These are phyloP conservation scores for Bisporella sp. DNA, from an alignment of 2,329 filamentous ascomycete genomes.

Conservation along the genomic window DNA sequence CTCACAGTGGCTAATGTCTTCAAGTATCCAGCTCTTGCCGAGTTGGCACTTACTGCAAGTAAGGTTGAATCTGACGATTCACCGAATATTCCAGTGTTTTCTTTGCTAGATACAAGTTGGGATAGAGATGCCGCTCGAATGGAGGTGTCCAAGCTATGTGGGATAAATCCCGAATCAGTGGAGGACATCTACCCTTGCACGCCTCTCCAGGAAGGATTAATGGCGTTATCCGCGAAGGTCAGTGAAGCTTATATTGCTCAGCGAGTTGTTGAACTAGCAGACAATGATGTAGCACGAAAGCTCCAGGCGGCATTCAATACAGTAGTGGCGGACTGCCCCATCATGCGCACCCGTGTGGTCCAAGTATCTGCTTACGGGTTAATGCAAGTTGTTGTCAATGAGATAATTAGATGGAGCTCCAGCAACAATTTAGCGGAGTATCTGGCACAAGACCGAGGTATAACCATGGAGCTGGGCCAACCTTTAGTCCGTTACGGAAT, in stretches of 20 bases:
- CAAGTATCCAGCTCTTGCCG: not conserved
- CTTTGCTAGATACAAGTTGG: not conserved
- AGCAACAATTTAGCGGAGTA: slow-evolving; percentile 17
- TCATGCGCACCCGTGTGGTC: slow-evolving; percentile 30
- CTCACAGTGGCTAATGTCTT: slow-evolving; percentile 38
- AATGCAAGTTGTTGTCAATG: slow-evolving; percentile 18
- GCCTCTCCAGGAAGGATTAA: slow-evolving; percentile 29
- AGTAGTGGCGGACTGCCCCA: slow-evolving; percentile 21
- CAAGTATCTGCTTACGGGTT: slow-evolving; percentile 24
- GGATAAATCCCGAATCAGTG: not conserved
- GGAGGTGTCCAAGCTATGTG: not conserved
- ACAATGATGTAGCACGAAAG: not conserved
- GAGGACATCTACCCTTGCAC: not conserved
- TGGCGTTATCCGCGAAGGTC: slow-evolving; percentile 29
- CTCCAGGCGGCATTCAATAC: slow-evolving; percentile 26
- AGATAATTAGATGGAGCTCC: slow-evolving; percentile 14
- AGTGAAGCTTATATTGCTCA: slow-evolving; percentile 31
- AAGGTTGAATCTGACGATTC: not conserved
- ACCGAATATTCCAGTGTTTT: not conserved
- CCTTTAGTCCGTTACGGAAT: slow-evolving; percentile 17
- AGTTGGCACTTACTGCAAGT: not conserved
- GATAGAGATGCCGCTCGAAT: not conserved
- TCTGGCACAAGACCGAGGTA: slow-evolving; percentile 11
- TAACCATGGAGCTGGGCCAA: slow-evolving; percentile 22
- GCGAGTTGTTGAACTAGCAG: slow-evolving; percentile 15